These are phyloP conservation scores for Venturia pyrina DNA, from an alignment of 2,329 filamentous ascomycete species.

Conservation along the genomic window DNA sequence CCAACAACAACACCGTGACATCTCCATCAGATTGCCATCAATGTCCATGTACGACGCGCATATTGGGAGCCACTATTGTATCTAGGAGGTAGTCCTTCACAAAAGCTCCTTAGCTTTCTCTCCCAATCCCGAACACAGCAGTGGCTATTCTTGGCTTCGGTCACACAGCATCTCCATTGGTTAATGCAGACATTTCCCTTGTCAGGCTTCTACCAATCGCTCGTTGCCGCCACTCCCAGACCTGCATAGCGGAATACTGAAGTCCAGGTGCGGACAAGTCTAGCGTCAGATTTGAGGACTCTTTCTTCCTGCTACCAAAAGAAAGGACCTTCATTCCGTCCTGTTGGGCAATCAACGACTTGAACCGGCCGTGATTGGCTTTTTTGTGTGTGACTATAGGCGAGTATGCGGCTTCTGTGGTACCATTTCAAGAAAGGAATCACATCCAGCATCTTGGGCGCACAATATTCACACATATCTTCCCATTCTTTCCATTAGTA, in stretches of 20 bases:
- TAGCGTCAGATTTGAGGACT: background rate
- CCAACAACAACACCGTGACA: background rate
- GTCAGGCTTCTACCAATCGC: background rate
- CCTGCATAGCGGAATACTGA: background rate
- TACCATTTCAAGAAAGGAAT: background rate
- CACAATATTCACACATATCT: too few species aligned
- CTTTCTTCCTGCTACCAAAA: background rate
- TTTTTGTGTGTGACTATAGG: background rate
- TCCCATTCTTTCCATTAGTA: background rate
- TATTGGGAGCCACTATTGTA: background rate
- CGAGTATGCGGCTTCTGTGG: background rate
- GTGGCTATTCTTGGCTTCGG: background rate
- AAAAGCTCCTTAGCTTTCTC: background rate
- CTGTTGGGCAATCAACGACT: background rate
- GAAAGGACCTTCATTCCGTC: background rate
- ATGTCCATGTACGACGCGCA: background rate
- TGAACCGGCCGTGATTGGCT: background rate
- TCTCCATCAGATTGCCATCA: background rate
- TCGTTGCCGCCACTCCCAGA: background rate
- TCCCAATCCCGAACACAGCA: background rate
- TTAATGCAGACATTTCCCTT: background rate
- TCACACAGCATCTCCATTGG: background rate
- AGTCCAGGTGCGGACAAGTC: background rate
- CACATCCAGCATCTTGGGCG: background rate
- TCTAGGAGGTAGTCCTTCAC: background rate